Evolutionary conservation across 2,329 filamentous ascomycete genomes (phyloP), one percentile per base, ranked within the genome.

Genomic region (Botrytis byssoidea): DNA sequence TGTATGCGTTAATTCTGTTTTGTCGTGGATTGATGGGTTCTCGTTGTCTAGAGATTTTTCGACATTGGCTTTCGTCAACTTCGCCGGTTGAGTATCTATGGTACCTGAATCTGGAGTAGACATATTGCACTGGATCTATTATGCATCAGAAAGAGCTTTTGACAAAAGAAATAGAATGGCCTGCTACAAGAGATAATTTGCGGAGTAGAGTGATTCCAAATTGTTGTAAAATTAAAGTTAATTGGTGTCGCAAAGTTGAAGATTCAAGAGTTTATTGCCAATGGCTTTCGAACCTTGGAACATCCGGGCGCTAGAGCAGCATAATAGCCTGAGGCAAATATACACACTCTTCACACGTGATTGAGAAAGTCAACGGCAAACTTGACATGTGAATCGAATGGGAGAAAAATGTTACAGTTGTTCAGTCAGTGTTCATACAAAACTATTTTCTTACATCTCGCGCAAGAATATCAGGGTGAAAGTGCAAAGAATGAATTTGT

Each of bases 121-220:
- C 71, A 73, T 73, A 59, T 69, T 73, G 71, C 63, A 51, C 71
- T 73, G 60, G 40, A 73, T 60, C 64, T 73, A 73, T 48, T 51
- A 73, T 73, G 44, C 71, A 73, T 73, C 51, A 73, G 71, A 73
- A 69, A 61, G 66, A 16, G 64, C 64, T 61, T 73, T 73, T 46
- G 51, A 73, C 71, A 73, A 69, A 73, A 25, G 55, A 69, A 69
- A 73, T 51, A 44, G 68, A 22, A 12, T 73, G 71, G 71, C 44
- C 55, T 73, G 71, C 71, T 73, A 69, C 64, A 59, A 55, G 55
- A 61, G n/a, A 42, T 42, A 57, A 42, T 40, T 22, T 40, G 40
- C 22, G 64, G 63, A 48, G 22, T 32, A 12, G 25, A n/a, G 12
- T 63, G 18, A 40, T 69, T 69, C 51, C 55, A 59, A 55, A 40